phyloP scores from a whole-genome alignment of 306 rosid species.

The Vicia sativa region DNA sequence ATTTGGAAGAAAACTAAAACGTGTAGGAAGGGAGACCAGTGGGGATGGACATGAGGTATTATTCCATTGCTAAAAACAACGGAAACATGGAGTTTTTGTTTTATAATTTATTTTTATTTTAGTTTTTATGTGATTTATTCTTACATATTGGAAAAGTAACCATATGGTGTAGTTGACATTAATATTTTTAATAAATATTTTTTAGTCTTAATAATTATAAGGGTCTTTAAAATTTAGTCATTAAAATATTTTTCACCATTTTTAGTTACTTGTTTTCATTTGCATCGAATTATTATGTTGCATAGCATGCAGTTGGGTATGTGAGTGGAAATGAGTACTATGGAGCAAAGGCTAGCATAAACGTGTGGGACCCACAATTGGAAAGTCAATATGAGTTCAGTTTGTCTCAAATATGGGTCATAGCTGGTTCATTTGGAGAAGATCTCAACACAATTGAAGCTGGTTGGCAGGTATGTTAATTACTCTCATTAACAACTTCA shows the following conservation, averaged over 20 bases:
- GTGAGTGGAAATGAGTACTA: slow-evolving; percentile 84
- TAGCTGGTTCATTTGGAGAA: slow-evolving; percentile 89
- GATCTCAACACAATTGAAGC: slow-evolving; percentile 98
- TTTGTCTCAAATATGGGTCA: slow-evolving; percentile 96
- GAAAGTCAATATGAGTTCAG: slow-evolving; percentile 87
- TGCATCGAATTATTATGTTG: not conserved
- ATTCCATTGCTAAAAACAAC: slow-evolving; percentile 8
- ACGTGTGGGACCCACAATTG: slow-evolving; percentile 91
- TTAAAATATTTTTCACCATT: no score
- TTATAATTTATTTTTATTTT: not conserved
- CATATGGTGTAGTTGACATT: not conserved
- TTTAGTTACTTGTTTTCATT: no score
- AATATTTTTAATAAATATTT: no score
- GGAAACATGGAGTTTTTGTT: not conserved
- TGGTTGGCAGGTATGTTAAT: slow-evolving; percentile 88
- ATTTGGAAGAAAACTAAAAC: slow-evolving; percentile 76
- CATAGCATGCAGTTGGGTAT: slow-evolving; percentile 96
- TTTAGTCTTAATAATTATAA: no score
- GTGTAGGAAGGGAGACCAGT: slow-evolving; percentile 66
- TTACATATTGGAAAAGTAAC: not conserved
- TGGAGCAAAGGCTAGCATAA: slow-evolving; percentile 95
- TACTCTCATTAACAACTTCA: slow-evolving; percentile 34
- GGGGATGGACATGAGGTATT: slow-evolving; percentile 87
- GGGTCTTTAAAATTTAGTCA: no score
- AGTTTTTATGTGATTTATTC: not conserved